A percentile compares a stretch with the other conserved stretches of the same genome.
phyloP scores from a whole-genome alignment of 495 filamentous ascomycete genomes.

The Neurospora pannonica region DNA sequence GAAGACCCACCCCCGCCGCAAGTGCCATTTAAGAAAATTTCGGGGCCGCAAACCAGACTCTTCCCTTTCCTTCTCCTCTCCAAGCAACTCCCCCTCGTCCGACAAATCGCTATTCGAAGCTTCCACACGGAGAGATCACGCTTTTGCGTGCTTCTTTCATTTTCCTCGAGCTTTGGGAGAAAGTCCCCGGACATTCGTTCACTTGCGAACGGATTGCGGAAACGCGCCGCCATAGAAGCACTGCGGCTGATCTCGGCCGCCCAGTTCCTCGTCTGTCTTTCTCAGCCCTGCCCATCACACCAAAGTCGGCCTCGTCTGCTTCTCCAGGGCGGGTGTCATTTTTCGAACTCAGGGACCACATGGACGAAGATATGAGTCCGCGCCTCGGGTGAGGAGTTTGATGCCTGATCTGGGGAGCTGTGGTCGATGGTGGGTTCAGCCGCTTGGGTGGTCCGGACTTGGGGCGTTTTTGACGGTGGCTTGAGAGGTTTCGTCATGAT shows the following conservation, averaged over 20 bases:
- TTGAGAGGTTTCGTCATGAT: conserved; percentile 74
- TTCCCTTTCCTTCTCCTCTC: conserved; percentile 30
- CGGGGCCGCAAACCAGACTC: conserved; percentile 5
- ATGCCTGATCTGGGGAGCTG: conserved; percentile 21
- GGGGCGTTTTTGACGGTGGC: conserved; percentile 29
- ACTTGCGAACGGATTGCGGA: conserved; percentile 52
- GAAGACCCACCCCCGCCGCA: background rate
- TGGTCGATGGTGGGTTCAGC: conserved; percentile 25
- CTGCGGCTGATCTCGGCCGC: conserved; percentile 47
- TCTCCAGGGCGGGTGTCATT: conserved; percentile 1
- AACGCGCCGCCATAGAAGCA: conserved; percentile 99
- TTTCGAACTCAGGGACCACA: conserved; percentile 37
- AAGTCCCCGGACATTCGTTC: conserved; percentile 98
- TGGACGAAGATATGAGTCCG: conserved; percentile 88
- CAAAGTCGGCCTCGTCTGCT: conserved; percentile 21
- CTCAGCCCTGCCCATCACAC: conserved; percentile 28
- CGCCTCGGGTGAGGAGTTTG: conserved; percentile 27
- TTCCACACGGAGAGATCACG: conserved; percentile 72
- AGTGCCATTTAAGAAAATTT: conserved; percentile 16
- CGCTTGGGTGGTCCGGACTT: conserved; percentile 30
- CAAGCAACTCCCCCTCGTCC: conserved; percentile 70
- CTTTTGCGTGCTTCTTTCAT: conserved; percentile 28
- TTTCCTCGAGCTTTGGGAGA: conserved; percentile 78
- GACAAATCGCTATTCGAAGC: conserved; percentile 99
- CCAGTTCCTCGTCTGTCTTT: conserved; percentile 54